Evolutionary conservation across 768 basidiomycete genomes (phyloP), one percentile per base, ranked within the genome.

Genomic region (Suillus subalutaceus): DNA sequence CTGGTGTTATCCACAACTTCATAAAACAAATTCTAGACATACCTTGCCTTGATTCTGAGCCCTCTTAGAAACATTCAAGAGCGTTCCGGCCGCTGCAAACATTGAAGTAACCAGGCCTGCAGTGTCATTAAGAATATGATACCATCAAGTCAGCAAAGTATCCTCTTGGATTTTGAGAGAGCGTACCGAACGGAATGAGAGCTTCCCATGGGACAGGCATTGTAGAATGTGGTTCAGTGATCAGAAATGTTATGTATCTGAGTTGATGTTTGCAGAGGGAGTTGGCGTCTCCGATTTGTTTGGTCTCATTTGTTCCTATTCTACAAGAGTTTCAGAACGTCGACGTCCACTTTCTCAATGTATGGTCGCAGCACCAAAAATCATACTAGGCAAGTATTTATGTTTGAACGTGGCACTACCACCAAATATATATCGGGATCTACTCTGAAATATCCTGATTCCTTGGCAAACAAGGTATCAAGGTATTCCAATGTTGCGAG

Each of bases 131-230:
- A 75, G 52, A 64, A 52, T 20, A 35, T 53, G 1, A n/a, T 4
- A 23, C 16, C 9, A 30, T 32, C 41, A 13, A 6, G 23, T 64
- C 16, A 43, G 32, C 15, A 7, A 55, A 23, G 2, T 53, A 4
- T 60, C 15, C 5, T 6, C 40, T 60, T 7, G 12, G 30, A 30
- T 15, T 26, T 18, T 12, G 37, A 23, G 10, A 26, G 60, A 61
- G 60, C 68, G 66, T 67, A 96, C 96, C 96, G 74, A 96, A 96
- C 57, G 96, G 96, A 83, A 99, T 93, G 72, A 98, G 86, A 62
- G 96, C 95, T 82, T 99, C 96, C 91, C 93, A 98, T 71, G 96
- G 96, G 72, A 97, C 90, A 64, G 96, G 96, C 96, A 97, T 97
- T 71, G 69, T 83, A 56, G 23, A 52, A 40, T 63, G 30, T 43